These are phyloP conservation scores for Colletotrichum tropicale DNA, from an alignment of 2,329 filamentous ascomycete genomes.

Conservation along the genomic window DNA sequence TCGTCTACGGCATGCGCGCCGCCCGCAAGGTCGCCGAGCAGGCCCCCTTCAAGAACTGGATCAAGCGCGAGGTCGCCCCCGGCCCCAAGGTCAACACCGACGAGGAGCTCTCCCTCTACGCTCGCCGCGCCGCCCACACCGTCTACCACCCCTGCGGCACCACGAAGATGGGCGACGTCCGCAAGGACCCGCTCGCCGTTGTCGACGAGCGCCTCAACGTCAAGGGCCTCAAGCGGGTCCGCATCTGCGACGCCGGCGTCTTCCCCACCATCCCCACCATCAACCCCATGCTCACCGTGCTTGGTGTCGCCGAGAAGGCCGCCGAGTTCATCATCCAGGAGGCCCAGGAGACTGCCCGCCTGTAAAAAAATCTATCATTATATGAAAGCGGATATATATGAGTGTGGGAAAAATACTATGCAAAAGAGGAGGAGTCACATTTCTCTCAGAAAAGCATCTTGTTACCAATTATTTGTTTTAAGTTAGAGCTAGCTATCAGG, in stretches of 20 bases:
- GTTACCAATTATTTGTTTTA: neutral
- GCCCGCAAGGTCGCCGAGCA: slow-evolving; percentile 79
- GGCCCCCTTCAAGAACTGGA: slow-evolving; percentile 80
- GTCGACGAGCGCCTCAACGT: slow-evolving; percentile 37
- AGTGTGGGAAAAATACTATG: neutral
- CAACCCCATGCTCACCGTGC: slow-evolving; percentile 90
- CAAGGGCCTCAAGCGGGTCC: slow-evolving; percentile 39
- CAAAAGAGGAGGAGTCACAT: neutral
- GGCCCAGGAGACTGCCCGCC: slow-evolving; percentile 33
- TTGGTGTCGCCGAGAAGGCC: slow-evolving; percentile 81
- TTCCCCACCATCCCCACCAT: slow-evolving; percentile 88
- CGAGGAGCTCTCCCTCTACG: slow-evolving; percentile 83
- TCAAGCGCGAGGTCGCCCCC: slow-evolving; percentile 81
- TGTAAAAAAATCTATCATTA: slow-evolving; percentile 1
- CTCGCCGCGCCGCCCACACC: slow-evolving; percentile 73
- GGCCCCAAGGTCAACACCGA: slow-evolving; percentile 76
- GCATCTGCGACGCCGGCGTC: slow-evolving; percentile 61
- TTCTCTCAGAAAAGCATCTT: slow-evolving; percentile 7
- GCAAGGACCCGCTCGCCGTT: slow-evolving; percentile 79
- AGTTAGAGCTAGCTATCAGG: slow-evolving; percentile 15
- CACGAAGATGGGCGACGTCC: slow-evolving; percentile 37
- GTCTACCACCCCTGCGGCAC: slow-evolving; percentile 31
- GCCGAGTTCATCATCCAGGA: slow-evolving; percentile 84
- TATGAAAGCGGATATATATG: neutral
- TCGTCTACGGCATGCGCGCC: slow-evolving; percentile 77